Evolutionary conservation across 495 filamentous ascomycete genomes (phyloP).

Genomic region (Penicillium atrosanguineum): DNA sequence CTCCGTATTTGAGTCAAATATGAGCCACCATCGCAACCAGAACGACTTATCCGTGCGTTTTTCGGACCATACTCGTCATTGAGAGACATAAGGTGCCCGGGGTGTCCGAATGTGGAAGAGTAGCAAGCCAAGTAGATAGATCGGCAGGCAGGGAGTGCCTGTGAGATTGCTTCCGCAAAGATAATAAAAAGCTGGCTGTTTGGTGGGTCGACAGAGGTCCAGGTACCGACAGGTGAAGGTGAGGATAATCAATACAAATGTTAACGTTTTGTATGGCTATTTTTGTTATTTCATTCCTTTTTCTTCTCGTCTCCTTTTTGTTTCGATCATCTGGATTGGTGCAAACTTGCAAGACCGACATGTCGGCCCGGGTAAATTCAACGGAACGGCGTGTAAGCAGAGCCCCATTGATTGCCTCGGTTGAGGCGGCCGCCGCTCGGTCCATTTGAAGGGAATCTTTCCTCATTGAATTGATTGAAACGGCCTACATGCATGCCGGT

Average conservation of each 20-base stretch:
- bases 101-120: conserved; percentile 2
- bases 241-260: conserved; percentile 8
- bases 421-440: conserved; percentile 32
- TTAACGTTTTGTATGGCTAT: background rate
- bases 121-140: conserved; percentile 20
- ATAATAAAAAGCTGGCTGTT: conserved; percentile 7
- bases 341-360: background rate
- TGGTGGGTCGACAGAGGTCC: background rate
- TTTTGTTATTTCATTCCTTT: background rate
- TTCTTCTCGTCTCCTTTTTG: background rate
- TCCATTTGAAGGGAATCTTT: conserved; percentile 32
- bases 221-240: conserved; percentile 2
- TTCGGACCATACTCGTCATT: conserved; percentile 10
- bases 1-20: conserved; percentile 21
- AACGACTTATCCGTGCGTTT: conserved; percentile 6
- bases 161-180: conserved; percentile 15
- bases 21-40: conserved; percentile 22
- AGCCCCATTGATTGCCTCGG: conserved; percentile 39
- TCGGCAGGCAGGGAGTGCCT: conserved; percentile 11
- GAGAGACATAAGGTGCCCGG: conserved; percentile 5
- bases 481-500: conserved; percentile 61
- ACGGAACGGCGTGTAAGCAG: conserved; percentile 38
- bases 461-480: conserved; percentile 54
- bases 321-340: background rate
- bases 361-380: conserved; percentile 14